Percentiles rank a stretch among this genome's conserved stretches.
Evolutionary conservation across 306 rosid species (phyloP).

Genomic region (Acacia acuminata): DNA sequence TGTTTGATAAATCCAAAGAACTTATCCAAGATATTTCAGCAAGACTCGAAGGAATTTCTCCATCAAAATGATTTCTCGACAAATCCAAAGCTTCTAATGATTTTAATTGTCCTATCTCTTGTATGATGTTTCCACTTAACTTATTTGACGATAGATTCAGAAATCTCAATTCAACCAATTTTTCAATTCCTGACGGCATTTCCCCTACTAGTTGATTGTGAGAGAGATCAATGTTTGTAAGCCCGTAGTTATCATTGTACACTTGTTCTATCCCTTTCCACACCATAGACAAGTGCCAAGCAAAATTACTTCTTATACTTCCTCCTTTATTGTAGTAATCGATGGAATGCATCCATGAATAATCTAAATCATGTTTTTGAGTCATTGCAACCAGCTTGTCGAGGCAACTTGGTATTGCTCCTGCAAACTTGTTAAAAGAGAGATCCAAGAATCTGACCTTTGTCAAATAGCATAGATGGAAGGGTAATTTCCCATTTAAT

Average conservation of each 20-base stretch:
- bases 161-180: not conserved
- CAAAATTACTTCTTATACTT: too few relatives aligned
- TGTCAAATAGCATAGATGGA: not conserved
- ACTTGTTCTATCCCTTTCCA: too few relatives aligned
- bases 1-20: not conserved
- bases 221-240: conserved; percentile 15
- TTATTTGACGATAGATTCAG: not conserved
- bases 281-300: too few relatives aligned
- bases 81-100: not conserved
- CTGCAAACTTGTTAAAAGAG: not conserved
- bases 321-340: too few relatives aligned
- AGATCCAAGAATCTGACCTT: not conserved
- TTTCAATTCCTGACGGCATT: not conserved
- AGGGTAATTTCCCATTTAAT: not conserved
- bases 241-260: too few relatives aligned
- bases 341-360: too few relatives aligned
- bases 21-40: not conserved
- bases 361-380: not conserved
- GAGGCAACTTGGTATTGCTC: conserved; percentile 6
- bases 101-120: not conserved
- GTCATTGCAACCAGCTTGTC: not conserved
- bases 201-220: not conserved
- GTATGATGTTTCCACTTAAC: conserved; percentile 1
- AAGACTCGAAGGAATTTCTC: conserved; percentile 22
- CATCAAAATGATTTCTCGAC: conserved; percentile 8